Evolutionary conservation across 768 basidiomycete species (phyloP).

Genomic region (Xerocomellus amylosporus): DNA sequence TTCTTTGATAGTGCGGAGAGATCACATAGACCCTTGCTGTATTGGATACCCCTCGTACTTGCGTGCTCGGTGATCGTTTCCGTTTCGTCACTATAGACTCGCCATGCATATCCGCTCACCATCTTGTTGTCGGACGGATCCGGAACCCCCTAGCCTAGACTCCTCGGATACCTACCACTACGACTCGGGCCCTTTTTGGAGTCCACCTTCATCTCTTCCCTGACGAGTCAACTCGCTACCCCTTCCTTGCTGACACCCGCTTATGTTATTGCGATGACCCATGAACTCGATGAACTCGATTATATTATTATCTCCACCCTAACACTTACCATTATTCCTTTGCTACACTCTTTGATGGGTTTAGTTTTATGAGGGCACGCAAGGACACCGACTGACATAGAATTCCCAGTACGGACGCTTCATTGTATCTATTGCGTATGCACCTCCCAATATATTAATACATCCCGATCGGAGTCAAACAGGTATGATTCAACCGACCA

Average conservation of each 20-base stretch:
- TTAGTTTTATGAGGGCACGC: neutral
- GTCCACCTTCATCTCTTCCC: neutral
- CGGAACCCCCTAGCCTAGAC: neutral
- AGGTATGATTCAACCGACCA: no score
- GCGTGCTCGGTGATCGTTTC: conserved; percentile 8
- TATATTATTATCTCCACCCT: neutral
- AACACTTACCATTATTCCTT: neutral
- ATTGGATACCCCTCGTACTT: conserved; percentile 18
- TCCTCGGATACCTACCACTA: neutral
- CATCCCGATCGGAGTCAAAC: no score
- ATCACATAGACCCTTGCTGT: conserved; percentile 7
- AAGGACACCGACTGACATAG: neutral
- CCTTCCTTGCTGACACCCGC: neutral
- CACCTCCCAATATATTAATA: neutral
- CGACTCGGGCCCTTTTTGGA: neutral
- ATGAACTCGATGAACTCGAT: neutral
- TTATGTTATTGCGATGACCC: neutral
- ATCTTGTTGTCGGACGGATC: neutral
- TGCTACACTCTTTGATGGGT: neutral
- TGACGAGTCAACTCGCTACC: neutral
- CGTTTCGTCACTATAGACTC: conserved; percentile 12
- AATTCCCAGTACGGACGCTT: neutral
- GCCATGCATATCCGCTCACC: neutral
- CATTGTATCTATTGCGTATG: neutral
- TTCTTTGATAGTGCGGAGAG: conserved; percentile 13